Evolutionary conservation across 2,329 filamentous ascomycete species (phyloP), one percentile per base, ranked within the genome.

Genomic region (Tolypocladium tundrense): DNA sequence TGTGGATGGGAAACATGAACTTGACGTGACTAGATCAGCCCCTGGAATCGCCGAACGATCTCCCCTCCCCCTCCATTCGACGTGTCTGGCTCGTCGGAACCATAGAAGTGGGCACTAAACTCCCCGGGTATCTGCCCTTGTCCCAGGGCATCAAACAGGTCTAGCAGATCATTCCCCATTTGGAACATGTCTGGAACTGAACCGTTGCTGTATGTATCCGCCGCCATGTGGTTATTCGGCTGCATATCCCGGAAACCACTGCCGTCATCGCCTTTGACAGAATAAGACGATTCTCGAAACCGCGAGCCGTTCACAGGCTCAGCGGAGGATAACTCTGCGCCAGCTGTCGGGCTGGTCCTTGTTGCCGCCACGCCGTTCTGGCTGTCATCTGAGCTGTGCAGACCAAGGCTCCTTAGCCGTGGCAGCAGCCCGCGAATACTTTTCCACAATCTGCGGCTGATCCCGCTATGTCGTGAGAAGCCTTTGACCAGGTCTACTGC

Each of bases 81-180:
- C 3, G 56, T 13, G 10, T 55, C 40, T 5, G 58, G 56, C 6
- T 62, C 65, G 1, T 61, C 62, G 0, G 61, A 60, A 4, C 60
- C 60, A 9, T 61, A 59, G 7, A 61, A 60, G 0, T 60, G 58
- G 3, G 62, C 53, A 1, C 58, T 56, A 1, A 64, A 59, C 1
- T 62, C 61, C 4, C 61, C 56, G 1, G 61, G 53, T 11, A 67
- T 61, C 21, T 66, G 65, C 6, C 67, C 68, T 48, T 72, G 68
- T 0, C 67, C 70, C 21, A 73, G 69, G 0, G 67, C 66, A 43
- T 74, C 68, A 55, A 74, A 75, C 1, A 74, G 60, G 19, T 66
- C 66, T 21, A 74, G 57, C 1, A 75, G 61, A 5, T 73, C 70
- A n/a, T 66, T 68, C 9, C 69, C 66, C 66, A 74, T 71, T 27